Base-by-base conservation (phyloP, 2,329 filamentous ascomycete genomes). In the Arachnomyces sp. region DNA sequence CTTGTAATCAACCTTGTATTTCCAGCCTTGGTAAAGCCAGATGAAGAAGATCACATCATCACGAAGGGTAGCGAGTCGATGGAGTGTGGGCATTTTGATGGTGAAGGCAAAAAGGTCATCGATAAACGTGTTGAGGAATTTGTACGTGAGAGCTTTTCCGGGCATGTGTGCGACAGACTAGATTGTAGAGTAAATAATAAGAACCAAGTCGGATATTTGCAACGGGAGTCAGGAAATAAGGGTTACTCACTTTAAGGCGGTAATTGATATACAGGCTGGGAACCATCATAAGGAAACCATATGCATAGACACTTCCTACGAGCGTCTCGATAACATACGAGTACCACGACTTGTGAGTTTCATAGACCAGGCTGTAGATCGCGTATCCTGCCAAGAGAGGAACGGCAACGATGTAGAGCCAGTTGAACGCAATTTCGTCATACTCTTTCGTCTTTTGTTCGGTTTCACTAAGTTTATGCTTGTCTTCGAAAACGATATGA, bases 241-340 rank as follows among this genome's bases (percentile, higher is more conserved):
- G 28, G 34, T 14, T 11, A 51, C 61, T 38, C 44, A 81, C 84
- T 75, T 90, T 95, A 52, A 98, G 78, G 9, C 90, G 82, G 72
- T 98, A 98, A 75, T 98, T 98, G 78, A 98, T 98, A 71, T 96
- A 98, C 28, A 98, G 73, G 44, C 81, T 84, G 11, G 92, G 92
- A 7, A 98, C 84, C 92, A 98, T 98, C 88, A 98, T 95, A 46
- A 98, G 70, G 74, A 98, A 98, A 3, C 92, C 92, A 60, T 98
- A 98, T 0, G 92, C 89, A 62, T 98, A 98, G 38, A 98, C 92
- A 32, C 84, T 90, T 8, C 89, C 92, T 15, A 98, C 92, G 7
- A 98, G 80, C 0, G 90, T 96, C 16, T 92, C 80, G 60, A 98
- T 94, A 62, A 93, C 75, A 71, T 89, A 98, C 32, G 84, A 92